Percentiles rank a stretch among this genome's conserved stretches.
Conservation (phyloP, 371 early-diverging fungal species). For the Mortierella polycephala region DNA sequence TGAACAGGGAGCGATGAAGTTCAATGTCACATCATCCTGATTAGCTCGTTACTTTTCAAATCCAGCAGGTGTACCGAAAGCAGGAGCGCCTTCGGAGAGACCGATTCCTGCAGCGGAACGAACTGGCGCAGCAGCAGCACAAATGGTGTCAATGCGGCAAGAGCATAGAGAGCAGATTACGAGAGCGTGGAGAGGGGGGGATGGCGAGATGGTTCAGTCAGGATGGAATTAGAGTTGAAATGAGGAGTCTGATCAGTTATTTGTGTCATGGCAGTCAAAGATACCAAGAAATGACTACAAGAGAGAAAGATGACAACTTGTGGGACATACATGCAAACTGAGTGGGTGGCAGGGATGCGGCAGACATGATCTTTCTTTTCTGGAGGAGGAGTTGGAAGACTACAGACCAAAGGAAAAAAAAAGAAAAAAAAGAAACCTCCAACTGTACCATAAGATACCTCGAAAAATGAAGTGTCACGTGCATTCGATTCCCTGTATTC, state of each 20-base stretch:
- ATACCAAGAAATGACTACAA: not conserved
- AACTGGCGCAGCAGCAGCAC: conserved; percentile 8
- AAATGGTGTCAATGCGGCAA: not conserved
- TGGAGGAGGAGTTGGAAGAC: conserved; percentile 27
- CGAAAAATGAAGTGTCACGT: too few species aligned
- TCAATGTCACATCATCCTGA: conserved; percentile 5
- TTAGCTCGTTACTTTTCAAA: conserved; percentile 40
- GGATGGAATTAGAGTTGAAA: conserved; percentile 8
- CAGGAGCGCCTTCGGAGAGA: conserved; percentile 56
- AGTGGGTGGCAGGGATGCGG: conserved; percentile 53
- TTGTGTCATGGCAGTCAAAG: not conserved
- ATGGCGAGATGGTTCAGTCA: conserved; percentile 13
- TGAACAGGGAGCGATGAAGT: not conserved
- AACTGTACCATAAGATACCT: not conserved
- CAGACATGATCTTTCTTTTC: conserved; percentile 48
- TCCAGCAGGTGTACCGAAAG: conserved; percentile 46
- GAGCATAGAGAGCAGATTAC: not conserved
- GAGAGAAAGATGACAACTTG: not conserved
- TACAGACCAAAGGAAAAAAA: conserved; percentile 14
- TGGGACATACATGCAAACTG: conserved; percentile 51
- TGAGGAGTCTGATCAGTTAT: conserved; percentile 23
- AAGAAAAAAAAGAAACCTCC: not conserved
- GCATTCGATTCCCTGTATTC: too few species aligned
- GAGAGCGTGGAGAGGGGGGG: not conserved
- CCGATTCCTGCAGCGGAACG: conserved; percentile 53